Evolutionary conservation across 345 rosid species (phyloP).

Genomic region (sweet orange (Citrus sinensis)): DNA sequence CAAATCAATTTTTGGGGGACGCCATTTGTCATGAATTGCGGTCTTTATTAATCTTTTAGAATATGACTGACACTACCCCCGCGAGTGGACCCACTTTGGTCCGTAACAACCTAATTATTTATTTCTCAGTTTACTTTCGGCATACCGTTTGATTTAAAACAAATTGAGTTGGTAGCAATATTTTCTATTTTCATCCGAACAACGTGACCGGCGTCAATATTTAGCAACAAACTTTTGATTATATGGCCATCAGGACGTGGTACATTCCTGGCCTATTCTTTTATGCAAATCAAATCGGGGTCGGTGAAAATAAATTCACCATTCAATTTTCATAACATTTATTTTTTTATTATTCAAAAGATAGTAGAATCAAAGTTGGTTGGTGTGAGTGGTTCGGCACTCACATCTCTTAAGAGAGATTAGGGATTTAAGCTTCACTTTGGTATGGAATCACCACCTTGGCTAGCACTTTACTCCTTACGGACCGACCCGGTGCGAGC

Average conservation of each 20-base stretch:
- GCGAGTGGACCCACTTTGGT: not conserved
- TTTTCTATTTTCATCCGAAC: not conserved
- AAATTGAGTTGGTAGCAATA: no score
- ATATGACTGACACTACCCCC: not conserved
- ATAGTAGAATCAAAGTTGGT: no score
- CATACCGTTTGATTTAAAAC: not conserved
- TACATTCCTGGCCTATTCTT: no score
- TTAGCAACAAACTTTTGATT: not conserved
- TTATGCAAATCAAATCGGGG: not conserved
- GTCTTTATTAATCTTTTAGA: not conserved
- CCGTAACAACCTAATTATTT: no score
- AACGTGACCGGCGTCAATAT: not conserved
- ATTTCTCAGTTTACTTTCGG: not conserved
- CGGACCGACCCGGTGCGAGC: rapidly evolving
- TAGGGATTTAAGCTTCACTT: no score
- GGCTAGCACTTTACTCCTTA: rapidly evolving
- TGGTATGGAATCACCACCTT: rapidly evolving
- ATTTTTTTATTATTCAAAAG: no score
- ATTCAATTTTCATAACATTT: not conserved
- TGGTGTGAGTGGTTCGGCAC: rapidly evolving
- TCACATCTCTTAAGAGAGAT: no score
- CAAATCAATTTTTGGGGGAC: not conserved
- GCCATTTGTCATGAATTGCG: not conserved
- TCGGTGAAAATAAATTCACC: not conserved
- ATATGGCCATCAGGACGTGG: not conserved